Evolutionary conservation across 768 basidiomycete species (phyloP).

Genomic region (Lentinula guzmanii): DNA sequence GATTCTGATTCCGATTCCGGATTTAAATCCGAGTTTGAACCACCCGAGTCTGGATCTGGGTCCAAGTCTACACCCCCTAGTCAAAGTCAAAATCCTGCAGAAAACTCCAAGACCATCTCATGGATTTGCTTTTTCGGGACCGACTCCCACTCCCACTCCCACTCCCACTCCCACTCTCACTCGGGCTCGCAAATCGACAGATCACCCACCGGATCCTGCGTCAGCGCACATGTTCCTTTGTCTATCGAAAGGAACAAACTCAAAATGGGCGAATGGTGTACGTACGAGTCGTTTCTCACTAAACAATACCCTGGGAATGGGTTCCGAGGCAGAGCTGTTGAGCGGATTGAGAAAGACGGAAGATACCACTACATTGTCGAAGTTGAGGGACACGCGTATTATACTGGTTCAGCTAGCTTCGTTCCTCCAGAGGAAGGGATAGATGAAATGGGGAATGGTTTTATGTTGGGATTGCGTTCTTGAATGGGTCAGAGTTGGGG

Average conservation of each 20-base stretch:
- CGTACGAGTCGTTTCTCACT: slow-evolving; percentile 29
- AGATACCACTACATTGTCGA: slow-evolving; percentile 17
- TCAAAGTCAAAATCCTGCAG: no score
- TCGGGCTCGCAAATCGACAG: slow-evolving; percentile 31
- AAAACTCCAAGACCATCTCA: slow-evolving; percentile 8
- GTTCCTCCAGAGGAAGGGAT: neutral
- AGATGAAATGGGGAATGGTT: slow-evolving; percentile 1
- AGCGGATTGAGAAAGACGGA: slow-evolving; percentile 5
- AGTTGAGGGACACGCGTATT: slow-evolving; percentile 25
- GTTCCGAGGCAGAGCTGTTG: slow-evolving; percentile 21
- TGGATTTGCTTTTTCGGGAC: slow-evolving; percentile 28
- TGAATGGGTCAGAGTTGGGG: neutral
- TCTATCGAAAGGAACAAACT: slow-evolving; percentile 24
- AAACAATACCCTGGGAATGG: slow-evolving; percentile 12
- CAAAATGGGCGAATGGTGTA: slow-evolving; percentile 15
- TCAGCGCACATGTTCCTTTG: slow-evolving; percentile 30
- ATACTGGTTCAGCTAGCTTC: slow-evolving; percentile 19
- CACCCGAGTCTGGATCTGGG: no score
- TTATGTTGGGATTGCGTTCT: neutral
- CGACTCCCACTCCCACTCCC: no score
- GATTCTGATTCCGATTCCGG: no score
- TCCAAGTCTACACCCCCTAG: neutral
- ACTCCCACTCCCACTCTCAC: no score
- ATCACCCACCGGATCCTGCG: slow-evolving; percentile 32
- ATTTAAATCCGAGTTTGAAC: no score